Base-by-base conservation (phyloP, 768 basidiomycete species). In the Atractiella rhizophila region DNA sequence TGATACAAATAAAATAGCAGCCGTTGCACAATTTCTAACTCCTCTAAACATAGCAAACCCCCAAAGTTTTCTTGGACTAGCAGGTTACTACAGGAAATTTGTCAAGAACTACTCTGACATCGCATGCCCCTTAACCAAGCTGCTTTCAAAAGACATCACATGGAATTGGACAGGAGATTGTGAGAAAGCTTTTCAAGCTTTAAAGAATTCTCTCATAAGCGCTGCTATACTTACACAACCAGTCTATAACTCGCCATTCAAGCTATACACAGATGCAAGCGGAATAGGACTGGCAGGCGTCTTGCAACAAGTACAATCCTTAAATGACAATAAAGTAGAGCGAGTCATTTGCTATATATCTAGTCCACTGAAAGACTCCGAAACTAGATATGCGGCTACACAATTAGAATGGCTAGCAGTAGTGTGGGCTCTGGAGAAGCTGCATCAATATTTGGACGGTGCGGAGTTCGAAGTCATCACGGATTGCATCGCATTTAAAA, bases 61-160 rank as follows among this genome's bases (percentile, higher is more conserved):
- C 2, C 60, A 61, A 51, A 52, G 51, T 4, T 68, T 67, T 51
- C 42, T 67, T 1, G 63, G 64, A 4, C 66, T 68, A 40, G 48
- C 54, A 3, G 66, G 66, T 49, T 68, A 65, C 45, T 68, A 67
- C 39, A 42, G 59, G 2, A 39, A 57, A 0, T 66, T 67, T 52
- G 62, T 66, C 13, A 30, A 40, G 11, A 35, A 53, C 21, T 66
- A 56, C 49, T 59, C 62, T 4, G 10, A 51, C 12, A 60, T 62
- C 56, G 51, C 54, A 8, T 11, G 19, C 10, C 46, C 52, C 0
- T 37, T 59, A 23, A 39, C 40, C 21, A 8, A 35, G 0, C 50
- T 56, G n/a, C 35, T 45, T n/a, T 45, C 42, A 34, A 54, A 57
- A 31, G 39, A 42, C 15, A 21, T 16, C 5, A 4, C 8, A 4